Evolutionary conservation across 176 grass and related monocot species (phyloP).

Genomic region (Alloteropsis semialata): DNA sequence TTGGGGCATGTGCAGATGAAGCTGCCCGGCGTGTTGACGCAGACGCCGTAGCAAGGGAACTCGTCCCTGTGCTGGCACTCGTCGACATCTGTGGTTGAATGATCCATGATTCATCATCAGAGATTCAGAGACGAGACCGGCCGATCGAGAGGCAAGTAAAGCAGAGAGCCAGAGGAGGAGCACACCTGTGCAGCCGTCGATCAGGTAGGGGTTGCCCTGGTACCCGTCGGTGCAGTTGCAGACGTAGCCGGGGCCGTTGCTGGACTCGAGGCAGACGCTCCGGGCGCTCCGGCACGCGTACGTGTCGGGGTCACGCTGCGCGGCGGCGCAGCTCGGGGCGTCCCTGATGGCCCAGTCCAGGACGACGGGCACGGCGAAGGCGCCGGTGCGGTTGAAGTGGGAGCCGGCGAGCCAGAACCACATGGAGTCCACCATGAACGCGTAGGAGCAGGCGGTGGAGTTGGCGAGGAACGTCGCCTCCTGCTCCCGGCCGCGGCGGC

Average conservation of each 20-base stretch:
- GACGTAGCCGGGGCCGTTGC: constrained; percentile 49
- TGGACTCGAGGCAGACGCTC: constrained; percentile 31
- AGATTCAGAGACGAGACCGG: neutral
- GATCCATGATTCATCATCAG: neutral
- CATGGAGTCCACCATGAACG: constrained; percentile 47
- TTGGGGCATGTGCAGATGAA: constrained; percentile 30
- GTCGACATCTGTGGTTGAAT: constrained; percentile 32
- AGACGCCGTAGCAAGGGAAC: constrained; percentile 49
- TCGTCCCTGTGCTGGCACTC: constrained; percentile 33
- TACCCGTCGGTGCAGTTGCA: constrained; percentile 62
- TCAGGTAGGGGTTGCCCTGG: constrained; percentile 62
- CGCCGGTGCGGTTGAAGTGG: constrained; percentile 30
- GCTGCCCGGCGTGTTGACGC: constrained; percentile 29
- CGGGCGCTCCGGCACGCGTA: constrained; percentile 47
- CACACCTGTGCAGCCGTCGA: constrained; percentile 46
- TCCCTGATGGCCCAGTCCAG: constrained; percentile 62
- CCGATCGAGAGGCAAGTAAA: neutral
- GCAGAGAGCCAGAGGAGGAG: neutral
- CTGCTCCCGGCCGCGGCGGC: neutral
- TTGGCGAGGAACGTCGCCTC: constrained; percentile 16
- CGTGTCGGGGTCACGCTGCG: neutral
- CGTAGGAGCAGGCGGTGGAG: constrained; percentile 47
- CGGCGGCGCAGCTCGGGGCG: constrained; percentile 23
- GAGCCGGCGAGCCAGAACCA: constrained; percentile 43
- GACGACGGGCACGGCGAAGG: constrained; percentile 48